Evolutionary conservation across 2,329 filamentous ascomycete genomes (phyloP), one percentile per base, ranked within the genome.

Genomic region (Ascomycota sp.): DNA sequence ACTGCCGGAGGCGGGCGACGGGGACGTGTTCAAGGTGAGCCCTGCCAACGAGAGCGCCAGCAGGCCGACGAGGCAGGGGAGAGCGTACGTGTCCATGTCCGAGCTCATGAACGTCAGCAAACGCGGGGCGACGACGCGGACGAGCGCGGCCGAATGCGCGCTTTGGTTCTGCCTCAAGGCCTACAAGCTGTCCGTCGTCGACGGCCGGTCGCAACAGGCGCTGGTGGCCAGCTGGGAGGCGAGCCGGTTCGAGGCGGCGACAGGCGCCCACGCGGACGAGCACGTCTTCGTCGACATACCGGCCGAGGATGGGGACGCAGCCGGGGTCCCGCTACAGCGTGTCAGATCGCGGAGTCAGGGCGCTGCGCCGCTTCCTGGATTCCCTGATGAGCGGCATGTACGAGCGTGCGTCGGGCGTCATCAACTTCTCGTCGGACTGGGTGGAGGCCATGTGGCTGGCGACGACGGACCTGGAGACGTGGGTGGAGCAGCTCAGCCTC

Each of bases 91-190:
- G 13, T 53, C 52, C 6, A 39, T 46, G 1, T 57, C 56, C 33
- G 53, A 57, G 29, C 40, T 54, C 6, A 41, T 57, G 28, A 47
- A 45, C 4, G 40, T 48, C 6, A 44, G 37, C 8, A 48, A 47
- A n/a, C 40, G 40, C 4, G 33, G 38, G 10, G 36, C 32, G 4
- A 36, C 38, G 29, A 44, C 43, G 0, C 32, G 39, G 6, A 39
- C 32, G 0, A 42, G 39, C 9, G 53, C 44, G 4, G 40, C 43
- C n/a, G 45, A 53, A 33, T 57, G 53, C 30, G 44, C 46, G 1
- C 31, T 57, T 1, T 57, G 52, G 54, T 53, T 55, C 35, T 57
- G 55, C 33, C 43, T 56, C 13, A 45, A 50, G 35, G 47, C 43
- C 9, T 50, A 47, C 36, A 44, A 45, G 11, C 37, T 53, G 21